These are phyloP conservation scores for Diaporthe caulivora DNA, from an alignment of 2,329 filamentous ascomycete species.

Conservation along the genomic window DNA sequence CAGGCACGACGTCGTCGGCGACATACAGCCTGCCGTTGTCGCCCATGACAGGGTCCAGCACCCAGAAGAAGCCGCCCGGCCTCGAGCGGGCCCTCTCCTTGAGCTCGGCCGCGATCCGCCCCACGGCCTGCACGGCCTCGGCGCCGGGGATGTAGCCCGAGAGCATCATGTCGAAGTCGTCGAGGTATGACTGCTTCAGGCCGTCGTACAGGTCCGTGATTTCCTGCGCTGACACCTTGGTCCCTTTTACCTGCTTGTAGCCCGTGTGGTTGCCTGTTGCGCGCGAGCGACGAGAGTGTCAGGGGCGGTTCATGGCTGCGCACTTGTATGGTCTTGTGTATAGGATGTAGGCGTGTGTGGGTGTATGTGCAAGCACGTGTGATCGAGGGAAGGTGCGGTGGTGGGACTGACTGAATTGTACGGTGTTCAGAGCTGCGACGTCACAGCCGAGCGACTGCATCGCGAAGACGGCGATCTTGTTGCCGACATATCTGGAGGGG, in stretches of 20 bases:
- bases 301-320: background rate
- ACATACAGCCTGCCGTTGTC: constrained; percentile 95
- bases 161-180: constrained; percentile 93
- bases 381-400: background rate
- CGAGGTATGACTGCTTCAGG: constrained; percentile 84
- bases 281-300: constrained; percentile 24
- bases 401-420: constrained; percentile 86
- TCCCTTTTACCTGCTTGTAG: constrained; percentile 90
- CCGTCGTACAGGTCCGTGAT: constrained; percentile 88
- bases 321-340: too few species aligned
- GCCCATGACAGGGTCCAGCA: constrained; percentile 98
- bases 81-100: constrained; percentile 71
- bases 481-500: constrained; percentile 89
- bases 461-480: constrained; percentile 95
- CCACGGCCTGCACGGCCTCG: constrained; percentile 85
- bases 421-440: constrained; percentile 93
- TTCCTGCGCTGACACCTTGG: constrained; percentile 82
- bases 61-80: constrained; percentile 92
- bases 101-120: constrained; percentile 84
- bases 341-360: background rate
- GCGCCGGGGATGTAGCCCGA: constrained; percentile 95
- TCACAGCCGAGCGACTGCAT: constrained; percentile 95
- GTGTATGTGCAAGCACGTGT: background rate
- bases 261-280: constrained; percentile 90
- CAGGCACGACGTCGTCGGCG: constrained; percentile 89